Percentiles rank a stretch among this genome's conserved stretches.
phyloP scores from a whole-genome alignment of 2,329 filamentous ascomycete genomes.

The Exserohilum rostratum region DNA sequence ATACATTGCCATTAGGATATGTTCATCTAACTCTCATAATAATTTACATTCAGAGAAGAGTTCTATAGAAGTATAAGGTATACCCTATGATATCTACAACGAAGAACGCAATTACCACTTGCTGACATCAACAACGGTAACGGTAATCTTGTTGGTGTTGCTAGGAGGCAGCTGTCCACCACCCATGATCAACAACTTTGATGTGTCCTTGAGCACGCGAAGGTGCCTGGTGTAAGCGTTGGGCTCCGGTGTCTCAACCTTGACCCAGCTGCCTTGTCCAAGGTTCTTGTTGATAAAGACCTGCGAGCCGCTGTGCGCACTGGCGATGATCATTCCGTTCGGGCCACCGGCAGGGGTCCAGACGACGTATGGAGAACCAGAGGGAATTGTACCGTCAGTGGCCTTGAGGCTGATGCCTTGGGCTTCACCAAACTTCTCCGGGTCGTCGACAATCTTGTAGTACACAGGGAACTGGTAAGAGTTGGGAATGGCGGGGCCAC shows the following conservation, averaged over 20 bases:
- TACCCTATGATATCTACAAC: background rate
- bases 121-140: constrained; percentile 42
- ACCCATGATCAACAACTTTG: constrained; percentile 51
- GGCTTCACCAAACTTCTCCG: constrained; percentile 54
- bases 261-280: constrained; percentile 54
- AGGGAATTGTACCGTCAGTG: constrained; percentile 54
- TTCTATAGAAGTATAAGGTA: background rate
- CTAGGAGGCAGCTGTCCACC: constrained; percentile 47
- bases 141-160: constrained; percentile 40
- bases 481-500: constrained; percentile 46
- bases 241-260: constrained; percentile 50
- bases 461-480: constrained; percentile 57
- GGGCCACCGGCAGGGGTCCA: constrained; percentile 58
- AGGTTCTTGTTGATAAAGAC: constrained; percentile 57
- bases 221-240: constrained; percentile 56
- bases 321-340: constrained; percentile 59
- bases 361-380: constrained; percentile 58
- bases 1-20: background rate
- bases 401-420: constrained; percentile 51
- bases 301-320: constrained; percentile 47
- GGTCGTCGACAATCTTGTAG: constrained; percentile 58
- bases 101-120: constrained; percentile 7
- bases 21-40: background rate
- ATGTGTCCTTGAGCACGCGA: constrained; percentile 51
- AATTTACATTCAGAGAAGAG: background rate